Evolutionary conservation across 352 stramenopile species (phyloP).

Genomic region (Aphanomyces stellatus): DNA sequence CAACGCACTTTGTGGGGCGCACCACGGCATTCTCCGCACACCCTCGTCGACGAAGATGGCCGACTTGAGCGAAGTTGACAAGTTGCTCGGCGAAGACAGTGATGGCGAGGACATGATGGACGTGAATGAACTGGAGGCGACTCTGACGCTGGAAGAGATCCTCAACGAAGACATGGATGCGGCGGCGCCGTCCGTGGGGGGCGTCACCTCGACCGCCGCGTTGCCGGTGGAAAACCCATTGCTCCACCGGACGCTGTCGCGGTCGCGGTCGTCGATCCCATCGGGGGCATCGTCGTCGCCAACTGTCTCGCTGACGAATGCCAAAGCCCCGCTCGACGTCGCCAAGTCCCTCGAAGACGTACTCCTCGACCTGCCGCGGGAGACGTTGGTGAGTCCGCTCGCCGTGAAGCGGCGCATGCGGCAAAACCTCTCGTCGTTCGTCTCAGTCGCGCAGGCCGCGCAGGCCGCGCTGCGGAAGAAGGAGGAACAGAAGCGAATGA

Average conservation of each 20-base stretch:
- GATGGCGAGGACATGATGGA: slow-evolving; percentile 62
- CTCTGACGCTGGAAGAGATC: slow-evolving; percentile 68
- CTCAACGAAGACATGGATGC: slow-evolving; percentile 40
- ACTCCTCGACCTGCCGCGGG: slow-evolving; percentile 71
- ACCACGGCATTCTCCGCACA: too few species aligned
- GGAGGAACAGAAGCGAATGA: slow-evolving; percentile 27
- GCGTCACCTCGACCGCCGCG: not conserved
- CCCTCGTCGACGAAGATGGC: too few species aligned
- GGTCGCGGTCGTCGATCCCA: not conserved
- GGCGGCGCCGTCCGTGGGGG: not conserved
- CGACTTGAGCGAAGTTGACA: slow-evolving; percentile 20
- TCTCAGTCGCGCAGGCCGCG: too few species aligned
- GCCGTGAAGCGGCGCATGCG: slow-evolving; percentile 74
- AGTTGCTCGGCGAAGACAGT: slow-evolving; percentile 33
- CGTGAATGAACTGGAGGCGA: slow-evolving; percentile 27
- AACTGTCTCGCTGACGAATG: not conserved
- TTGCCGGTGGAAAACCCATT: slow-evolving; percentile 18
- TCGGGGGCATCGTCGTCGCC: too few species aligned
- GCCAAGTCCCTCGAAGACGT: slow-evolving; percentile 70
- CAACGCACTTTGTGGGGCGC: not conserved
- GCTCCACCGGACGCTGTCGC: slow-evolving; percentile 1
- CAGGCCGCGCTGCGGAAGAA: slow-evolving; percentile 38
- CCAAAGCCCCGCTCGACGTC: slow-evolving; percentile 44
- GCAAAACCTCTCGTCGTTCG: slow-evolving; percentile 44
- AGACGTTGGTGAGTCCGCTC: slow-evolving; percentile 71